Evolutionary conservation across 2,329 filamentous ascomycete genomes (phyloP).

Genomic region (Ophiostoma quercus): DNA sequence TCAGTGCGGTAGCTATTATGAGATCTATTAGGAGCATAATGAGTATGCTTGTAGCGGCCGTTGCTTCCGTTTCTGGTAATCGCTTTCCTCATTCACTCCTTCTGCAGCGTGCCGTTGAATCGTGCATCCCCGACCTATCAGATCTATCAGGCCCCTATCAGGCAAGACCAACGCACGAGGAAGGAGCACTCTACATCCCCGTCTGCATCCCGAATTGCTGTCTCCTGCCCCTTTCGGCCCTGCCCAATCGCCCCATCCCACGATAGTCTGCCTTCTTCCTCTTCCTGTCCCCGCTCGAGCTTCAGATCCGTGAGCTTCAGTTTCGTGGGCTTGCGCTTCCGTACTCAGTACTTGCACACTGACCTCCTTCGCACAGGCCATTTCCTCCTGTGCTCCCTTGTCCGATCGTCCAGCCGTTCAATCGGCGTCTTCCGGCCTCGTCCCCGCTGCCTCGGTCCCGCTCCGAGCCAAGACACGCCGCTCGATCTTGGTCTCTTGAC

Average conservation of each 20-base stretch:
- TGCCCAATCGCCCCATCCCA: not conserved
- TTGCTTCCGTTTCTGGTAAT: constrained; percentile 9
- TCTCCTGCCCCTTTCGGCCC: constrained; percentile 1
- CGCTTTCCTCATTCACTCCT: not conserved
- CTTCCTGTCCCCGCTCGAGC: not conserved
- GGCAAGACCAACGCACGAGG: constrained; percentile 5
- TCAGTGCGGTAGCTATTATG: no score
- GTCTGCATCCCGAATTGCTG: not conserved
- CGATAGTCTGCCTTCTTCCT: not conserved
- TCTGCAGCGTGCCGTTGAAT: constrained; percentile 2
- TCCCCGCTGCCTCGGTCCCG: not conserved
- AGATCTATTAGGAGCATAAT: no score
- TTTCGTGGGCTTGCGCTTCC: not conserved
- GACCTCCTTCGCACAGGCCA: not conserved
- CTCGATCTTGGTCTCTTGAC: not conserved
- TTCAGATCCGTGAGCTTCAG: not conserved
- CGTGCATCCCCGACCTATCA: not conserved
- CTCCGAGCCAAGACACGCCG: not conserved
- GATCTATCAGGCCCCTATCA: not conserved
- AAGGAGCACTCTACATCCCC: not conserved
- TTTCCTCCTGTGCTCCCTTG: not conserved
- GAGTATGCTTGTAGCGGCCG: not conserved
- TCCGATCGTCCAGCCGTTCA: not conserved
- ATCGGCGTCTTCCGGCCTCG: not conserved
- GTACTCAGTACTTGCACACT: no score